Evolutionary conservation across 1,139 yeast genomes (phyloP), one percentile per base, ranked within the genome.

Genomic region (Suhomyces atakaporum): DNA sequence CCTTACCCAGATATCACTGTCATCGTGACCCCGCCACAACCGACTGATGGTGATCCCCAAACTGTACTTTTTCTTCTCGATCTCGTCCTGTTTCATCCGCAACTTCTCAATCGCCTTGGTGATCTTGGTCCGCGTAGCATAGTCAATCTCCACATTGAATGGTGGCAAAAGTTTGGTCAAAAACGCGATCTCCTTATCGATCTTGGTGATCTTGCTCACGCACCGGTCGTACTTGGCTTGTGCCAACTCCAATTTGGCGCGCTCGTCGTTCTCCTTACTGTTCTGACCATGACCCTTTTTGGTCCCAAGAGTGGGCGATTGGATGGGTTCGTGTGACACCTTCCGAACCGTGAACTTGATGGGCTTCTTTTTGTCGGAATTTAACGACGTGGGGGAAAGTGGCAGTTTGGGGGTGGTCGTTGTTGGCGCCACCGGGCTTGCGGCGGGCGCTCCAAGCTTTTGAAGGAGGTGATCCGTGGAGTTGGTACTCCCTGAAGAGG

Each of bases 1-100:
- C 35, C 72, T 58, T 22, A 70, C 74, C 76, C 76, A 71, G 36
- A 70, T 63, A 35, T 68, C 72, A 44, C 64, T 66, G 38, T 66
- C 73, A 38, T 69, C 75, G 38, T 59, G 60, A 22, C 56, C 71
- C 36, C 76, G 54, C 75, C 74, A 68, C 44, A 70, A 56, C 36
- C 76, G 60, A 46, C 74, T 68, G 28, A 71, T 63, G 23, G 68
- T 58, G 23, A 69, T 68, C 0, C 77, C 77, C 46, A 70, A 57
- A 21, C 60, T 58, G 43, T 71, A 70, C 50, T 66, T 69, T 45
- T 66, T 67, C 59, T 66, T 69, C 32, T 63, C 69, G 27, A 69
- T 46, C 44, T 71, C 76, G 44, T 71, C 77, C 39, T 62, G 66
- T 45, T 65, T 68, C 57, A 53, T 59, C 16, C 52, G 49, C 44